Percentiles rank a stretch among this genome's conserved stretches.
Conservation (phyloP, 2,329 filamentous ascomycete species). For the Xylariaceae sp. region DNA sequence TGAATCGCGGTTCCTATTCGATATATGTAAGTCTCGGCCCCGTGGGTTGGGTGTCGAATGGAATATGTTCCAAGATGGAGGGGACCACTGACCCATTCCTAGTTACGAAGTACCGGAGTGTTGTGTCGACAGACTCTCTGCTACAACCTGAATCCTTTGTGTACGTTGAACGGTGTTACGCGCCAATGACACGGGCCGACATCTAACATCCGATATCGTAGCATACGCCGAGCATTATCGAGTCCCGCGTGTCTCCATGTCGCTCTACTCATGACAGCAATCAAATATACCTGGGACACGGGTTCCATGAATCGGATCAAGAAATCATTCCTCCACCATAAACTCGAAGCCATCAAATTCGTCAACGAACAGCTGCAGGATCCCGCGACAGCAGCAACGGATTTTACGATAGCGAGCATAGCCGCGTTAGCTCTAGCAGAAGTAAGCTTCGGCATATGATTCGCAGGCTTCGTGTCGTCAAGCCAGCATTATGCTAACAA, state of each 20-base stretch:
- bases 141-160: constrained; percentile 20
- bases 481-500: constrained; percentile 5
- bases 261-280: constrained; percentile 24
- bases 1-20: constrained; percentile 24
- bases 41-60: not conserved
- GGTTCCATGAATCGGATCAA: constrained; percentile 26
- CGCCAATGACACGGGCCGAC: not conserved
- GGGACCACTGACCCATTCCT: constrained; percentile 7
- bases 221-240: constrained; percentile 23
- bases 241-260: constrained; percentile 25
- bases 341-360: constrained; percentile 26
- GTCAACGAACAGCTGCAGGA: constrained; percentile 27
- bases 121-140: constrained; percentile 19
- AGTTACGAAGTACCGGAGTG: constrained; percentile 25
- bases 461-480: not conserved
- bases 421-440: constrained; percentile 25
- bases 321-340: constrained; percentile 25
- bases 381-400: constrained; percentile 16
- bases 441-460: constrained; percentile 9
- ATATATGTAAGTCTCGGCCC: constrained; percentile 21
- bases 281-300: constrained; percentile 27
- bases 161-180: constrained; percentile 4
- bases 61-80: not conserved
- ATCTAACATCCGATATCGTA: constrained; percentile 10
- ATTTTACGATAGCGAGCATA: constrained; percentile 25